Percentiles rank a stretch among this genome's conserved stretches.
phyloP scores from a whole-genome alignment of 192 early-diverging fungal genomes.

The Backusella sp. region DNA sequence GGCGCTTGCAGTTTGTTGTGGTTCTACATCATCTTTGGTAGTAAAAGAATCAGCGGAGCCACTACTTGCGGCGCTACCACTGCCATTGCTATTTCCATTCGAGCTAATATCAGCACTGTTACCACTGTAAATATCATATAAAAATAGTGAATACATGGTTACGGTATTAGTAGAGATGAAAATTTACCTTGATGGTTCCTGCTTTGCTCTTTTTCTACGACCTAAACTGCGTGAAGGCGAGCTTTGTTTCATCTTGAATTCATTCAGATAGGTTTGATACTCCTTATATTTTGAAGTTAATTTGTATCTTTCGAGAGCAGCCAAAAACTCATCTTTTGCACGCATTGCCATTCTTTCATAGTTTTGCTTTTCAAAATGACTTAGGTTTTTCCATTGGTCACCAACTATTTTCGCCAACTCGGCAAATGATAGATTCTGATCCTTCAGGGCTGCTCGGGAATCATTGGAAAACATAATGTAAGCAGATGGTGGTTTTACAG shows the following conservation, averaged over 20 bases:
- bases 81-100: constrained; percentile 30
- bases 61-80: constrained; percentile 19
- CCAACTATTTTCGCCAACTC: constrained; percentile 46
- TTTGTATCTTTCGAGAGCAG: constrained; percentile 23
- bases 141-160: background rate
- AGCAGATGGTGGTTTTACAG: constrained; percentile 43
- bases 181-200: constrained; percentile 14
- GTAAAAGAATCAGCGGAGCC: constrained; percentile 13
- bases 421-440: constrained; percentile 34
- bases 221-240: constrained; percentile 10
- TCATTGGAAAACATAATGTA: constrained; percentile 48
- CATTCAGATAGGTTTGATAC: constrained; percentile 37
- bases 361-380: constrained; percentile 26
- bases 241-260: constrained; percentile 35
- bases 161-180: background rate
- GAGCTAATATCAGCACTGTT: constrained; percentile 33
- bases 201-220: constrained; percentile 16
- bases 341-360: constrained; percentile 34
- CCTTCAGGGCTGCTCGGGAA: constrained; percentile 33
- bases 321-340: constrained; percentile 39
- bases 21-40: background rate
- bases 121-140: background rate
- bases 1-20: background rate
- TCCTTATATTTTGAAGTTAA: constrained; percentile 26
- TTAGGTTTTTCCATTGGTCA: constrained; percentile 42